Conservation (phyloP, 345 rosid species). For the Zanthoxylum bungeanum region DNA sequence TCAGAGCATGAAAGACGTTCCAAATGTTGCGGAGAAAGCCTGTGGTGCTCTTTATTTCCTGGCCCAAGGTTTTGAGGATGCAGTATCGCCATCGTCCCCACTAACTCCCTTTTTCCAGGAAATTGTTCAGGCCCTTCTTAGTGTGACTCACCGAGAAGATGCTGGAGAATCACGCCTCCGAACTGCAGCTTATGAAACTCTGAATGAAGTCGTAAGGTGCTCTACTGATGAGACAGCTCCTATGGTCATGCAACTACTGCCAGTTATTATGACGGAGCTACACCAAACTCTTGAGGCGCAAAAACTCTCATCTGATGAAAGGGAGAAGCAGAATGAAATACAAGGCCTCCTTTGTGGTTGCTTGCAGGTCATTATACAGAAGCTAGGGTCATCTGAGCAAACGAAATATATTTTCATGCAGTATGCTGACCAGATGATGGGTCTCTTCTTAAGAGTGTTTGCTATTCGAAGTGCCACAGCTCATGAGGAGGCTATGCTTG, state of each 20-base stretch:
- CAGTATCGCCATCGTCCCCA: constrained; percentile 32
- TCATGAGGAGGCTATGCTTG: constrained; percentile 45
- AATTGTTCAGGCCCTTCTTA: constrained; percentile 39
- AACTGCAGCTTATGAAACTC: constrained; percentile 70
- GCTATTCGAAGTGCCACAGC: constrained; percentile 39
- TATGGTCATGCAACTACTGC: constrained; percentile 36
- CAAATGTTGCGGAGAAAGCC: constrained; percentile 74
- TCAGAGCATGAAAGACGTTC: constrained; percentile 69
- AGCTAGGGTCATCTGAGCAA: constrained; percentile 35
- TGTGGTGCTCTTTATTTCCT: constrained; percentile 72
- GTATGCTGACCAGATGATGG: constrained; percentile 42
- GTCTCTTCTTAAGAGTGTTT: constrained; percentile 41
- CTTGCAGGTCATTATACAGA: constrained; percentile 42
- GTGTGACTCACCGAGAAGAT: constrained; percentile 46
- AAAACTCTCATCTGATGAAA: constrained; percentile 31
- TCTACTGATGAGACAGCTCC: constrained; percentile 40
- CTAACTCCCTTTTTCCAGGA: constrained; percentile 43
- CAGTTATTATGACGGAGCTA: constrained; percentile 36
- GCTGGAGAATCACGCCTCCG: constrained; percentile 71
- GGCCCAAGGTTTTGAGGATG: constrained; percentile 70
- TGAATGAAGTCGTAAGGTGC: constrained; percentile 74
- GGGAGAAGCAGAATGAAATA: constrained; percentile 37
- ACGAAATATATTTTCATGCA: constrained; percentile 37
- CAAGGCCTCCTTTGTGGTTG: constrained; percentile 49
- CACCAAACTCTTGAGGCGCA: constrained; percentile 35